phyloP scores from a whole-genome alignment of 2,329 filamentous ascomycete genomes.

The Epichloe brachyelytri region DNA sequence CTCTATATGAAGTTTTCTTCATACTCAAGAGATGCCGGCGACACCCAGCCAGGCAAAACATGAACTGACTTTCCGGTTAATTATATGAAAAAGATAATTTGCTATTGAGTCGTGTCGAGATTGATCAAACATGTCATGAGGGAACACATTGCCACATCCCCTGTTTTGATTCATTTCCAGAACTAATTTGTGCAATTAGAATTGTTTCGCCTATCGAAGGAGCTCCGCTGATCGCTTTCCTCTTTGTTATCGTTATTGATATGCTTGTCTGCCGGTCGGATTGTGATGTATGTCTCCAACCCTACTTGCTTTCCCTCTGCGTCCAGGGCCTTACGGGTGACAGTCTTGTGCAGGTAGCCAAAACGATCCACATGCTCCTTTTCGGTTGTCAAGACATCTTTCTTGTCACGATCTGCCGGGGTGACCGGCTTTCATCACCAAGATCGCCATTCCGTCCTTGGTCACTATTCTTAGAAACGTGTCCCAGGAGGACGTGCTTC shows the following conservation, averaged over 20 bases:
- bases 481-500: constrained; percentile 27
- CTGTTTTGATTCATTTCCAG: constrained; percentile 21
- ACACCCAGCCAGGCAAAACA: too few species aligned
- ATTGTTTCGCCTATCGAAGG: neutral
- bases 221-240: neutral
- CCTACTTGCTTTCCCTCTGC: constrained; percentile 28
- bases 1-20: too few species aligned
- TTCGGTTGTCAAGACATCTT: constrained; percentile 21
- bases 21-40: too few species aligned
- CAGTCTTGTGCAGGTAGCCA: constrained; percentile 30
- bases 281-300: constrained; percentile 22
- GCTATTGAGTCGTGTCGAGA: too few species aligned
- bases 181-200: constrained; percentile 25
- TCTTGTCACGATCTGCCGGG: constrained; percentile 13
- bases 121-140: neutral
- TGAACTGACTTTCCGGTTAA: too few species aligned
- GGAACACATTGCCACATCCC: neutral
- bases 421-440: constrained; percentile 5
- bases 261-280: constrained; percentile 16
- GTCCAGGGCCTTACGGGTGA: constrained; percentile 27
- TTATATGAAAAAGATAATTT: too few species aligned
- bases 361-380: constrained; percentile 30
- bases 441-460: constrained; percentile 8
- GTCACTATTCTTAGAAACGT: constrained; percentile 24
- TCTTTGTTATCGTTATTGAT: constrained; percentile 8